Conservation (phyloP, 1,284 basidiomycete genomes). For the Gymnopus androsaceus region DNA sequence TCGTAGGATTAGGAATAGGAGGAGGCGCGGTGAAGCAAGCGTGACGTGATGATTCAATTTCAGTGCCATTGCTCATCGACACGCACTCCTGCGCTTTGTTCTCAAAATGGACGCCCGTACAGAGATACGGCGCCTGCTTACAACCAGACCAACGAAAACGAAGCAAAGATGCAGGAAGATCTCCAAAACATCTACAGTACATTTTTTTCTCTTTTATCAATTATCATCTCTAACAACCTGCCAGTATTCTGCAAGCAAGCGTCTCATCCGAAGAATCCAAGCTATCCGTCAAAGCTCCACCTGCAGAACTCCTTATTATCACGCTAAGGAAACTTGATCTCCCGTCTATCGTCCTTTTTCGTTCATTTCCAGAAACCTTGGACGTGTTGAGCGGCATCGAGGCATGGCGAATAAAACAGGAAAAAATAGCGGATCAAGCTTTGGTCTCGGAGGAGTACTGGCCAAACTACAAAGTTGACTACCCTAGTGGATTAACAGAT, state of each 20-base stretch:
- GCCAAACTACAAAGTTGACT: not conserved
- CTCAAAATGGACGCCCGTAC: not conserved
- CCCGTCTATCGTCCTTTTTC: constrained; percentile 5
- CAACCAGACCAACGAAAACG: not conserved
- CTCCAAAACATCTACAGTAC: constrained; percentile 7
- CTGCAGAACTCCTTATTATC: not conserved
- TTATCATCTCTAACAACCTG: not conserved
- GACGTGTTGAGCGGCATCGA: constrained; percentile 9
- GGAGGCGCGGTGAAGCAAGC: not conserved
- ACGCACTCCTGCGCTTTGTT: not conserved
- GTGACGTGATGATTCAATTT: not conserved
- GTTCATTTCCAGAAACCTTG: constrained; percentile 1
- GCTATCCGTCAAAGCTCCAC: no score
- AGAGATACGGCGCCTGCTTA: not conserved
- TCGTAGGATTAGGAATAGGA: not conserved
- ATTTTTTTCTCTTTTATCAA: not conserved
- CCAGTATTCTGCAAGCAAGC: no score
- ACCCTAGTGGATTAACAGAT: constrained; percentile 1
- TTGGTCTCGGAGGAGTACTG: not conserved
- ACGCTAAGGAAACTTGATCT: constrained; percentile 7
- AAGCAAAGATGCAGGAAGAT: not conserved
- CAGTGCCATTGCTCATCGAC: not conserved
- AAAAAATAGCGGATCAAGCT: not conserved
- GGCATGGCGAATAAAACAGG: not conserved
- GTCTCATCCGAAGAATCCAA: not conserved